Evolutionary conservation across 768 basidiomycete genomes (phyloP).

Genomic region (Cantharellus anzutake): DNA sequence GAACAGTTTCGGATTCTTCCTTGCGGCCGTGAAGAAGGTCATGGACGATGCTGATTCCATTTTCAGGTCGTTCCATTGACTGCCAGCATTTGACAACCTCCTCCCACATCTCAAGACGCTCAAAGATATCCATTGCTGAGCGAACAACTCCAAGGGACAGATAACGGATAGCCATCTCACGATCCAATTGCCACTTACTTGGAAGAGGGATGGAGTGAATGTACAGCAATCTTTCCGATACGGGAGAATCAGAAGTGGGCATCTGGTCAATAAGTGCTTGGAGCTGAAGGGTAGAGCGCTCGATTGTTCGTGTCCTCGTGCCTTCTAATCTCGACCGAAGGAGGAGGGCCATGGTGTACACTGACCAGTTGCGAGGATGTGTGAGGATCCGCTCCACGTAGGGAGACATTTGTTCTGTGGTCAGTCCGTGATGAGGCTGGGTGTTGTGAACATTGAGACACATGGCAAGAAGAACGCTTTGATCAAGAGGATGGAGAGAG

Average conservation of each 20-base stretch:
- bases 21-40: constrained; percentile 73
- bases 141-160: constrained; percentile 71
- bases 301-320: constrained; percentile 75
- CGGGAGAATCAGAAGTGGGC: constrained; percentile 63
- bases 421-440: constrained; percentile 77
- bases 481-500: constrained; percentile 78
- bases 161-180: constrained; percentile 72
- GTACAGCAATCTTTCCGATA: constrained; percentile 57
- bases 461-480: constrained; percentile 77
- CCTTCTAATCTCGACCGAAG: constrained; percentile 85
- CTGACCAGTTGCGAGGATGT: constrained; percentile 86
- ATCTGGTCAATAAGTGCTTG: constrained; percentile 95
- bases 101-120: constrained; percentile 96
- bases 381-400: constrained; percentile 79
- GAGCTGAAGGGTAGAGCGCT: constrained; percentile 79
- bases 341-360: constrained; percentile 91
- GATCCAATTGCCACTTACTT: constrained; percentile 84
- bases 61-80: constrained; percentile 57
- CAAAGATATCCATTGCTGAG: constrained; percentile 85
- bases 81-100: constrained; percentile 83
- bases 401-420: constrained; percentile 78
- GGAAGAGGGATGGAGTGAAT: constrained; percentile 71
- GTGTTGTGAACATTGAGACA: constrained; percentile 83
- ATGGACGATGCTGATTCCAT: constrained; percentile 60
- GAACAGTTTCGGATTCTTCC: constrained; percentile 60